A percentile compares a stretch with the other conserved stretches of the same genome.
These are phyloP conservation scores for Meripilus lineatus DNA, from an alignment of 1,284 basidiomycete species.

Conservation along the genomic window DNA sequence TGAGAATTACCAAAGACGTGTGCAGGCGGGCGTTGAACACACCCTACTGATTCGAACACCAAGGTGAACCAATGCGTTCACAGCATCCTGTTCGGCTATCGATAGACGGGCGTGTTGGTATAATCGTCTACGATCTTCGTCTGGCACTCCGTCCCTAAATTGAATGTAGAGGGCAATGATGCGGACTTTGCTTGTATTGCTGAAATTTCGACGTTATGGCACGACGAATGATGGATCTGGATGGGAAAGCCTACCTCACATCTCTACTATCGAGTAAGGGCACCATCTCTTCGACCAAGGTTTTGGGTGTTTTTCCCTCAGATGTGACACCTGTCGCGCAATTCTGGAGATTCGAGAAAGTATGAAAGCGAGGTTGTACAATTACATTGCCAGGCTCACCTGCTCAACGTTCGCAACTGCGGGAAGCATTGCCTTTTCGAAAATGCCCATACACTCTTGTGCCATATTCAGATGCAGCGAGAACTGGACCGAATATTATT, in stretches of 20 bases:
- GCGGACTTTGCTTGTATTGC: slow-evolving; percentile 90
- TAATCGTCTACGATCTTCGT: slow-evolving; percentile 90
- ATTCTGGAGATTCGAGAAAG: slow-evolving; percentile 45
- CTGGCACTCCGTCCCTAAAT: slow-evolving; percentile 94
- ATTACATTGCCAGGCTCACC: too few species aligned
- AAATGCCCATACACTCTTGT: slow-evolving; percentile 93
- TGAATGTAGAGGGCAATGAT: slow-evolving; percentile 97
- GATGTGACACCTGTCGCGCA: slow-evolving; percentile 88
- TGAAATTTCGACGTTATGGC: slow-evolving; percentile 27
- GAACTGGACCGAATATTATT: slow-evolving; percentile 51
- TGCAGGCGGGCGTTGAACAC: slow-evolving; percentile 24
- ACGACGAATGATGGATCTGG: neutral
- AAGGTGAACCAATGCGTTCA: slow-evolving; percentile 83
- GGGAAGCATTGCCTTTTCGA: slow-evolving; percentile 85
- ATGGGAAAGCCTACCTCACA: slow-evolving; percentile 55
- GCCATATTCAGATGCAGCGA: slow-evolving; percentile 97
- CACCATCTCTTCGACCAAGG: slow-evolving; percentile 98
- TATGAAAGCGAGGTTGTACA: slow-evolving; percentile 4
- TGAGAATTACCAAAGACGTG: too few species aligned
- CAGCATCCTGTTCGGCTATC: slow-evolving; percentile 89
- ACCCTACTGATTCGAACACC: slow-evolving; percentile 86
- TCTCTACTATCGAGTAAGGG: slow-evolving; percentile 86
- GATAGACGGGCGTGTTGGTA: slow-evolving; percentile 96
- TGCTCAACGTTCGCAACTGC: slow-evolving; percentile 92
- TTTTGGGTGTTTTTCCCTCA: slow-evolving; percentile 89